These are phyloP conservation scores for Rhizoclosmatium globosum DNA, from an alignment of 192 early-diverging fungal genomes.

Conservation along the genomic window DNA sequence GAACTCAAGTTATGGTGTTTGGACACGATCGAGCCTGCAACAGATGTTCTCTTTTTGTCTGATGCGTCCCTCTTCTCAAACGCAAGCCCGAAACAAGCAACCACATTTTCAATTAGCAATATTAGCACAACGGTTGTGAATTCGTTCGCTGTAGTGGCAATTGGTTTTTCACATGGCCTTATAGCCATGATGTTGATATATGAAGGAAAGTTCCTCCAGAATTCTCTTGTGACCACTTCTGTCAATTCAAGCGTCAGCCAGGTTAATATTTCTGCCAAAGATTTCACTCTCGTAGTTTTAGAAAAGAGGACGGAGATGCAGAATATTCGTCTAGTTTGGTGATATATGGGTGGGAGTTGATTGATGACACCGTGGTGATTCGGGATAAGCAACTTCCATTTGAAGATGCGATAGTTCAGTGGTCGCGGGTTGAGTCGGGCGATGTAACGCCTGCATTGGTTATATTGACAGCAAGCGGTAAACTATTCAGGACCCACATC, in stretches of 20 bases:
- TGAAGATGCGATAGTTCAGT: not conserved
- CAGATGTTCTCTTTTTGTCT: not conserved
- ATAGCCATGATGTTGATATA: not conserved
- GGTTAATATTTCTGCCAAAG: too few relatives aligned
- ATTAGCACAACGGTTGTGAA: not conserved
- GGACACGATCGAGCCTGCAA: not conserved
- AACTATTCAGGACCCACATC: not conserved
- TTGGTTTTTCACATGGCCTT: not conserved
- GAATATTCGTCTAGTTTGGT: not conserved
- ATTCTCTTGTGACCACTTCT: not conserved
- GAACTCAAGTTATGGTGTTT: not conserved
- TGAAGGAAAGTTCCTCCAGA: slow-evolving; percentile 13
- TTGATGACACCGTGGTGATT: not conserved
- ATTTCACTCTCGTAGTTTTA: too few relatives aligned
- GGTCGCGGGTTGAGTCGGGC: not conserved
- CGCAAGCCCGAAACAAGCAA: not conserved
- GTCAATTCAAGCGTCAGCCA: too few relatives aligned
- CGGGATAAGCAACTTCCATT: not conserved
- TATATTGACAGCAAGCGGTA: not conserved
- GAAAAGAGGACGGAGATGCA: not conserved
- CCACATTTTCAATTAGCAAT: not conserved
- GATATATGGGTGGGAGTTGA: not conserved
- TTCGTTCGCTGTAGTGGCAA: not conserved
- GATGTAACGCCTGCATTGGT: not conserved
- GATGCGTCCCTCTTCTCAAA: not conserved